Evolutionary conservation across 2,329 filamentous ascomycete genomes (phyloP), one percentile per base, ranked within the genome.

Genomic region (Phyllosticta capitalensis): DNA sequence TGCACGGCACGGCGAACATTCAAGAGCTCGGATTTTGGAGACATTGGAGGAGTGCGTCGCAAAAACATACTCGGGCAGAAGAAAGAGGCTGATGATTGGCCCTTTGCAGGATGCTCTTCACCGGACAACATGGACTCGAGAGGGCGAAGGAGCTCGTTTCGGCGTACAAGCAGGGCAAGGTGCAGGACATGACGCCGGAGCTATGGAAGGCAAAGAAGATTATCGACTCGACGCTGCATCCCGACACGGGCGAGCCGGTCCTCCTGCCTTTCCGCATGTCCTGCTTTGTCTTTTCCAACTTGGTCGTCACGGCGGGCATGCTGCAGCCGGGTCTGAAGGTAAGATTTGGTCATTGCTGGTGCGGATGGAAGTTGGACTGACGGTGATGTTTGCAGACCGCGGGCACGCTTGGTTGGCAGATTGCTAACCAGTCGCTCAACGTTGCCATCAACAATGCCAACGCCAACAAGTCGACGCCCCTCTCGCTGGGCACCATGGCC

Each of bases 261-360:
- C 84, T 97, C 67, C 81, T 99, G 19, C 94, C 94, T 20, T 97
- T 97, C 73, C 89, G 94, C 72, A 99, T 99, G 94, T 97, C 92
- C 56, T 89, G 83, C 76, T 99, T 94, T 72, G 91, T 95, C 58
- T 76, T 97, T 59, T 92, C 92, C 64, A 99, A 99, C 75, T 77
- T 99, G 72, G 80, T 97, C 61, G 92, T 97, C 62, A 99, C 94
- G 52, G 92, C 86, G 6, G 94, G 94, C 68, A 99, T 99, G 94
- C 87, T 99, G 59, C 94, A 92, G 57, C 94, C 94, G 2, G 89
- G 89, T 9, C 82, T 97, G 22, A 79, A 83, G 67, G 86, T 89
- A 79, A 63, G 79, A 63, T 57, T 48, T 58, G 12, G 7, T 38
- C 33, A 17, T 45, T n/a, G 14, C n/a, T 45, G 5, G 38, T n/a